Base-by-base conservation (phyloP, 129 eudicot genomes). In the Logfia minima region DNA sequence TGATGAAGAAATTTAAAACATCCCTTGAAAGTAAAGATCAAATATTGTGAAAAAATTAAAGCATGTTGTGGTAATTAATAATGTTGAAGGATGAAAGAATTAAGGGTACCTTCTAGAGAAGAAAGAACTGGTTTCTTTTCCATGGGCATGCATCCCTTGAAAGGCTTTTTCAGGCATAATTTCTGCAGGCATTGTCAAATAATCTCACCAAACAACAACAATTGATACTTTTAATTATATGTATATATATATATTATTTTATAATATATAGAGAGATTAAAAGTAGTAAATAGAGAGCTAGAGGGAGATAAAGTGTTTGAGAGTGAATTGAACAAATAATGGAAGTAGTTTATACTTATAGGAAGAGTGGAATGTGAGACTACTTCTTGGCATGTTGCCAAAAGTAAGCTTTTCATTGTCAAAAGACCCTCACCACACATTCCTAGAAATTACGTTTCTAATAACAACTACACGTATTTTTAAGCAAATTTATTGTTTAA, bases 171-270 rank as follows among this genome's bases (percentile, higher is more conserved):
- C 93, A 19, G 84, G 68, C 76, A 85, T 70, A 28, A 81, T 76
- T 76, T 88, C 86, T 7, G 86, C 88, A 31, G 86, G 81, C 90
- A 86, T 83, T 79, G 77, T 78, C 48, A 59, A 68, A 77, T 23
- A 48, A 48, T 39, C 45, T 8, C 45, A 39, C 13, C 45, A 39
- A 39, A 39, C 13, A 39, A 39, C 13, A 39, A 32, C 26, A 24
- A 34, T 8, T 35, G 6, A 7, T 35, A 35, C 9, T 23, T 23
- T 5, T 62, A 22, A 23, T 61, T 24, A 4, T 21, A 52, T 45
- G 0, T 72, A 3, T 77, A 23, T 0, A 23, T 23, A 23, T 23
- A 23, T 0, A 21, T 41, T 9, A 41, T 41, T 8, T 11, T 11
- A 39, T 39, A 39, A 39, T 9, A 39, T 39, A 39, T 8, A 10